Percentiles rank a stretch among this genome's conserved stretches.
Evolutionary conservation across 2,329 filamentous ascomycete species (phyloP).

Genomic region (Saccharata proteae): DNA sequence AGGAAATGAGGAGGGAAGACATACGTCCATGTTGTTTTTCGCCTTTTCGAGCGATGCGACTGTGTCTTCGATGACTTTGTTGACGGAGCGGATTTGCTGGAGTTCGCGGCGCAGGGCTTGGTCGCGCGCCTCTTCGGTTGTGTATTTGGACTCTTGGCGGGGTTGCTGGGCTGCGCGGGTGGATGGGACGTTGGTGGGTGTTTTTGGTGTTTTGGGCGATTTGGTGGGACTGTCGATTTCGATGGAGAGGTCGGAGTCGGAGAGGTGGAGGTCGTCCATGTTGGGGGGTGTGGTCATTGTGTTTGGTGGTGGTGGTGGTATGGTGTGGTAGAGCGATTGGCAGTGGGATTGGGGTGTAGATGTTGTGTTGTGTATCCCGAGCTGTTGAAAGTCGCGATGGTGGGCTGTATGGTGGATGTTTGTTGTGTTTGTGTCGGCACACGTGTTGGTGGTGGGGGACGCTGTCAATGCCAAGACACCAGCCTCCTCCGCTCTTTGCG

Average conservation of each 20-base stretch:
- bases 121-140: slow-evolving; percentile 57
- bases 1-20: slow-evolving; percentile 12
- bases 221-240: slow-evolving; percentile 48
- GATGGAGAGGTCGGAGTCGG: slow-evolving; percentile 44
- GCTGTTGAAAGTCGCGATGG: background rate
- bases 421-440: too few relatives aligned
- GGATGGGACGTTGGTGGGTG: slow-evolving; percentile 18
- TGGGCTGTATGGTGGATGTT: background rate
- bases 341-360: too few relatives aligned
- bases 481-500: background rate
- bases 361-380: background rate
- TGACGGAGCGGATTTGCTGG: slow-evolving; percentile 72
- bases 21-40: slow-evolving; percentile 65
- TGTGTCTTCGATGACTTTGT: slow-evolving; percentile 72
- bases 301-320: slow-evolving; percentile 11
- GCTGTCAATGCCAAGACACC: too few relatives aligned
- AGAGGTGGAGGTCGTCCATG: slow-evolving; percentile 40
- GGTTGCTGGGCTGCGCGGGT: slow-evolving; percentile 18
- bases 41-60: slow-evolving; percentile 60
- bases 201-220: slow-evolving; percentile 25
- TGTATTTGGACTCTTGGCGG: slow-evolving; percentile 41
- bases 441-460: too few relatives aligned
- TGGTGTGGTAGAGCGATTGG: background rate
- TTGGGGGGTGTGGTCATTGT: slow-evolving; percentile 25
- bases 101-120: slow-evolving; percentile 66